A percentile compares a stretch with the other conserved stretches of the same genome.
These are phyloP conservation scores for Candida bentonensis DNA, from an alignment of 805 yeast genomes.

Conservation along the genomic window DNA sequence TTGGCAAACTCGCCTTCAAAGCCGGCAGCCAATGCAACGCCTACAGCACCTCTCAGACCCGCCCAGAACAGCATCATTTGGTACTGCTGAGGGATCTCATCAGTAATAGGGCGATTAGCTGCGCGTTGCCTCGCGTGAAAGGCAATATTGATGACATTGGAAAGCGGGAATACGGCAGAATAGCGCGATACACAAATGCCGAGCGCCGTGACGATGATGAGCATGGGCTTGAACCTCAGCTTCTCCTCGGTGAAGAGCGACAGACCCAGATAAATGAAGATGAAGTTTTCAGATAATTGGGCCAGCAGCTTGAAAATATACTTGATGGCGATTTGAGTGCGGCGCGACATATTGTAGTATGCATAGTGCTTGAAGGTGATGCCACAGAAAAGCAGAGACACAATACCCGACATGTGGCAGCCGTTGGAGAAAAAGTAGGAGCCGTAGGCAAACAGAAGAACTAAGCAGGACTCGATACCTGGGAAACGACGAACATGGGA, in stretches of 20 bases:
- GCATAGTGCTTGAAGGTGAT: conserved; percentile 95
- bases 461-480: conserved; percentile 92
- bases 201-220: conserved; percentile 78
- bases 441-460: conserved; percentile 81
- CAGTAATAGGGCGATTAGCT: conserved; percentile 32
- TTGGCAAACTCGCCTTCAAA: conserved; percentile 86
- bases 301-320: conserved; percentile 90
- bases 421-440: conserved; percentile 97
- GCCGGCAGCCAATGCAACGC: conserved; percentile 97
- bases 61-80: conserved; percentile 99
- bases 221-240: conserved; percentile 81
- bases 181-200: conserved; percentile 92
- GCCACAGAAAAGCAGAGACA: conserved; percentile 87
- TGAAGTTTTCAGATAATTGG: conserved; percentile 90
- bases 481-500: conserved; percentile 89
- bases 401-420: conserved; percentile 98
- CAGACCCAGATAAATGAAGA: conserved; percentile 86
- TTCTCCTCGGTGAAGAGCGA: conserved; percentile 94
- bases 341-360: conserved; percentile 90
- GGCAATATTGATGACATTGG: conserved; percentile 70
- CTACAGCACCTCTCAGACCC: conserved; percentile 97
- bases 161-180: conserved; percentile 94
- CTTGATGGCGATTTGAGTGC: conserved; percentile 93
- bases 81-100: conserved; percentile 87
- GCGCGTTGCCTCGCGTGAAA: conserved; percentile 45